These are phyloP conservation scores for Cryptococcus jaspeensis DNA, from an alignment of 1,284 basidiomycete species.

Conservation along the genomic window DNA sequence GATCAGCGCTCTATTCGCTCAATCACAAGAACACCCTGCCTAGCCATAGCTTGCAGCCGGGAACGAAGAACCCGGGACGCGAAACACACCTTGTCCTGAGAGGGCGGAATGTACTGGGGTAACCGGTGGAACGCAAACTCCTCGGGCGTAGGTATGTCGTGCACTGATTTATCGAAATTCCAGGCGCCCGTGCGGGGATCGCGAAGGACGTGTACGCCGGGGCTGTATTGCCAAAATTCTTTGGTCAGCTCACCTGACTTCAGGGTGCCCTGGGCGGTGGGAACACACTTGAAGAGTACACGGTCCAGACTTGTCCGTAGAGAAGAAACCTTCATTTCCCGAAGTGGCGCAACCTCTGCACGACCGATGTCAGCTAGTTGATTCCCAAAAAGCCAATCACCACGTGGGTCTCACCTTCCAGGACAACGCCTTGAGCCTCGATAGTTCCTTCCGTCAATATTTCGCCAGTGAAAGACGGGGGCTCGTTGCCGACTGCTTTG, in stretches of 20 bases:
- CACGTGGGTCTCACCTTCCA: too few species aligned
- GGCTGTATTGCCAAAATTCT: conserved; percentile 55
- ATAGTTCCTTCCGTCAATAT: too few species aligned
- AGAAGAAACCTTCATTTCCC: conserved; percentile 58
- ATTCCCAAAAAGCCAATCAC: too few species aligned
- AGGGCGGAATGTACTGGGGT: conserved; percentile 75
- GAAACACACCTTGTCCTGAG: conserved; percentile 65
- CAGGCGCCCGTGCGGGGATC: conserved; percentile 84
- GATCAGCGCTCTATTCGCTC: too few species aligned
- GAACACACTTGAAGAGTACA: conserved; percentile 75
- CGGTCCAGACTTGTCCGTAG: conserved; percentile 77
- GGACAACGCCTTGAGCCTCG: too few species aligned
- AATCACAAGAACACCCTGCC: too few species aligned
- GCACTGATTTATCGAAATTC: conserved; percentile 70
- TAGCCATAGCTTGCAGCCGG: neutral
- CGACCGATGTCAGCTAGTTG: conserved; percentile 11
- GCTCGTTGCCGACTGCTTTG: too few species aligned
- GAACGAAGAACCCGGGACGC: neutral
- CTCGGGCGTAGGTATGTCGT: conserved; percentile 72
- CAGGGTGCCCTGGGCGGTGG: neutral
- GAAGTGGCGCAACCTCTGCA: conserved; percentile 49
- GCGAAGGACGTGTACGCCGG: conserved; percentile 86
- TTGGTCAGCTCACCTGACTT: conserved; percentile 3
- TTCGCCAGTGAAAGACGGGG: too few species aligned
- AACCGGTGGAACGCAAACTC: conserved; percentile 88